Conservation (phyloP, 176 grass and related monocot species). For the Cenchrus americanus region DNA sequence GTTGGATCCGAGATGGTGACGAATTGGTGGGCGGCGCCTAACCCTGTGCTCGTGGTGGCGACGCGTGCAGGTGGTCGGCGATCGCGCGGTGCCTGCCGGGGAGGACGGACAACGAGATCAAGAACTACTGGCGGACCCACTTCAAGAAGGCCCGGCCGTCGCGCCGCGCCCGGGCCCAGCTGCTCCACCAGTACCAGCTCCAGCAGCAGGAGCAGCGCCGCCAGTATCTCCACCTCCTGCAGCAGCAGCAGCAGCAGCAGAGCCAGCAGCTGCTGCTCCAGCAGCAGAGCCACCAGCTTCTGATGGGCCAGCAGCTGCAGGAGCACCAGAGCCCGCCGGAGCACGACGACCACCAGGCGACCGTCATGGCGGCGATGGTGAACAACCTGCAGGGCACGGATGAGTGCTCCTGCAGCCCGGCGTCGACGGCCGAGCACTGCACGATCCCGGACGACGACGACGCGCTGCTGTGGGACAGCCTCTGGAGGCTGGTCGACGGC, state of each 20-base stretch:
- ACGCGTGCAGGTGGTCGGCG: conserved; percentile 80
- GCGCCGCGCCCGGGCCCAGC: conserved; percentile 57
- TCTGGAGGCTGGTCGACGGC: conserved; percentile 63
- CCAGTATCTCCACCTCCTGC: conserved; percentile 48
- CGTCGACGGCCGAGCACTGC: conserved; percentile 26
- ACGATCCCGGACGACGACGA: conserved; percentile 30
- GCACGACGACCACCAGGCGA: conserved; percentile 9
- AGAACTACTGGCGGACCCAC: conserved; percentile 99
- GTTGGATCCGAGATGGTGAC: neutral
- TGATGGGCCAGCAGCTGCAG: neutral
- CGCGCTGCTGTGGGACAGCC: conserved; percentile 53
- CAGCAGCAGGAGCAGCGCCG: conserved; percentile 52
- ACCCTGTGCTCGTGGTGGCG: neutral
- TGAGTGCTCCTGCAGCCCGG: conserved; percentile 17
- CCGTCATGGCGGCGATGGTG: conserved; percentile 6
- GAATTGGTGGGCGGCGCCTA: conserved; percentile 39
- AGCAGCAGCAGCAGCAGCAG: conserved; percentile 36
- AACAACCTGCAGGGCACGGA: conserved; percentile 8
- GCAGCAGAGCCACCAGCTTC: conserved; percentile 3
- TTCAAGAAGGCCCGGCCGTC: conserved; percentile 84
- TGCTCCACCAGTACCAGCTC: conserved; percentile 60
- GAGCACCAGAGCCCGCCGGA: conserved; percentile 42
- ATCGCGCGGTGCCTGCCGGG: conserved; percentile 94
- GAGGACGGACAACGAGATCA: conserved; percentile 99
- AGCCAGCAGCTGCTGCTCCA: neutral